These are phyloP conservation scores for Pleoardoris graminearum DNA, from an alignment of 2,329 filamentous ascomycete species.

Conservation along the genomic window DNA sequence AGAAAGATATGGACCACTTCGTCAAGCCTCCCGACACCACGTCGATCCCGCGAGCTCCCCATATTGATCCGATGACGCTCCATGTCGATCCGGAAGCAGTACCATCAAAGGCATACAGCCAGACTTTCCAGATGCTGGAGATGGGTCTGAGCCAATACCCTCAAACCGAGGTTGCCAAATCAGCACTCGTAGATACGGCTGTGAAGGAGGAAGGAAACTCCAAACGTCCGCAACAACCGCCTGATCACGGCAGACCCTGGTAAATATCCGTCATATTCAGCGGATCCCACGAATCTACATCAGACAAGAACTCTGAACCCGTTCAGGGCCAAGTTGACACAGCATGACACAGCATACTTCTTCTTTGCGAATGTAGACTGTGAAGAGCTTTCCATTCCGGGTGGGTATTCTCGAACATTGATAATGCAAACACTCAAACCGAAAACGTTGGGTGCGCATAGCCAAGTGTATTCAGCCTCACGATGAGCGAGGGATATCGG, in stretches of 20 bases:
- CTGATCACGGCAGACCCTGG: conserved; percentile 1
- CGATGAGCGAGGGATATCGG: background rate
- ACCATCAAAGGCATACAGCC: conserved; percentile 33
- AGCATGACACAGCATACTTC: background rate
- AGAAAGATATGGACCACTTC: conserved; percentile 23
- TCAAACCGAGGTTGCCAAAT: conserved; percentile 11
- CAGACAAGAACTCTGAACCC: too few relatives aligned
- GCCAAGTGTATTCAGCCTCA: background rate
- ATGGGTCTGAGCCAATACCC: conserved; percentile 25
- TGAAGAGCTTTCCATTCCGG: background rate
- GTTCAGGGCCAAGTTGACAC: too few relatives aligned
- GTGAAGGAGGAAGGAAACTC: conserved; percentile 6
- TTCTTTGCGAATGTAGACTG: background rate
- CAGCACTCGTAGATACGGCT: background rate
- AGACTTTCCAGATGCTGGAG: conserved; percentile 36
- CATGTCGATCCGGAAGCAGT: conserved; percentile 33
- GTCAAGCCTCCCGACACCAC: conserved; percentile 20
- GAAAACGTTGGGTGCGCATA: background rate
- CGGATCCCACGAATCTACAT: too few relatives aligned
- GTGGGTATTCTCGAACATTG: too few relatives aligned
- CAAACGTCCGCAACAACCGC: conserved; percentile 5
- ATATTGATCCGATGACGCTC: conserved; percentile 26
- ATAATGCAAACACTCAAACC: too few relatives aligned
- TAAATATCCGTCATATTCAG: background rate
- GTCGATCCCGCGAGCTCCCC: conserved; percentile 19